Percentiles rank a stretch among this genome's conserved stretches.
These are phyloP conservation scores for Dictyostelium brefeldianum DNA, from an alignment of 78 protist genomes.

Conservation along the genomic window DNA sequence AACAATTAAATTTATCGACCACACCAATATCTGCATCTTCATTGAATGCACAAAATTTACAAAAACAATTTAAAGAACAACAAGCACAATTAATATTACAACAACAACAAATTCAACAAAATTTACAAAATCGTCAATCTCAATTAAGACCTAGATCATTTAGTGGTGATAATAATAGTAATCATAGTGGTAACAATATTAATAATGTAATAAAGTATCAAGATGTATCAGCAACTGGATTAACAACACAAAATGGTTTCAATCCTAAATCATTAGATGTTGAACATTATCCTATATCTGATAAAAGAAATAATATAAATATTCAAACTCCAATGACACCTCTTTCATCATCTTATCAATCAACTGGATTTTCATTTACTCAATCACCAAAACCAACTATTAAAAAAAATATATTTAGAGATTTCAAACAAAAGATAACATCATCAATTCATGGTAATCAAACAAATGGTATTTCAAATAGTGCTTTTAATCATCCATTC, in stretches of 20 bases:
- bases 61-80: not conserved
- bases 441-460: not conserved
- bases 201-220: not conserved
- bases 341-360: not conserved
- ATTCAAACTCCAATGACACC: not conserved
- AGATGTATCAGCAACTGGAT: not conserved
- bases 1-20: not conserved
- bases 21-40: not conserved
- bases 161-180: not conserved
- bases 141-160: too few species aligned
- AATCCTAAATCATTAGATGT: not conserved
- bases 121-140: too few species aligned
- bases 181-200: not conserved
- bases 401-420: not conserved
- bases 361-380: not conserved
- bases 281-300: not conserved
- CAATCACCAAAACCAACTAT: not conserved
- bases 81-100: not conserved
- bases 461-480: not conserved
- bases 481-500: conserved; percentile 12
- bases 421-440: not conserved
- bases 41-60: not conserved
- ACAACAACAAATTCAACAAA: not conserved
- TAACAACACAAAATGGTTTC: not conserved
- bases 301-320: not conserved